Evolutionary conservation across 306 rosid species (phyloP).

Genomic region (Nissolia schottii): DNA sequence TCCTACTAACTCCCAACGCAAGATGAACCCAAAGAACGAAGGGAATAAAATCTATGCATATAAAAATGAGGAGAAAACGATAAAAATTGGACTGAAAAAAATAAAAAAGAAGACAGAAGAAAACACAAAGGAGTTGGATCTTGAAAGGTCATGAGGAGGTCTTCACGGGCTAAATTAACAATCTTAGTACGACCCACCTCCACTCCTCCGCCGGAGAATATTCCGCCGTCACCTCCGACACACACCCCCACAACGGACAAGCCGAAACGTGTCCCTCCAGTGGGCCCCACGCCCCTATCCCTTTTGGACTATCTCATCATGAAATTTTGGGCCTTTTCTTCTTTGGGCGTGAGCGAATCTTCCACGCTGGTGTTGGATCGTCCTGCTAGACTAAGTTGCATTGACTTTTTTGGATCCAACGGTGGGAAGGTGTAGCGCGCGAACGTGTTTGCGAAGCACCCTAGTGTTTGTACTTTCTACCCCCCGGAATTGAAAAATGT

Average conservation of each 20-base stretch:
- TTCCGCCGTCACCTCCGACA: conserved; percentile 30
- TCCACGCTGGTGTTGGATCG: conserved; percentile 43
- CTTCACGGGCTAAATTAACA: conserved; percentile 33
- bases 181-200: background rate
- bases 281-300: background rate
- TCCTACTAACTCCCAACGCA: background rate
- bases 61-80: conserved; percentile 11
- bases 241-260: conserved; percentile 29
- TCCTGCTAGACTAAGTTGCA: background rate
- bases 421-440: background rate
- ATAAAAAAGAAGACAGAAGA: background rate
- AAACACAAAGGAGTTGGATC: conserved; percentile 7
- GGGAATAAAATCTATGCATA: conserved; percentile 32
- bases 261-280: conserved; percentile 30
- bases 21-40: conserved; percentile 7
- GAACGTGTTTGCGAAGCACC: background rate
- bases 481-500: background rate
- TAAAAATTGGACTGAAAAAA: background rate
- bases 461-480: background rate
- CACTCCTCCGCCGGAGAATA: conserved; percentile 30
- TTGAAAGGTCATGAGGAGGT: conserved; percentile 20
- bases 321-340: background rate
- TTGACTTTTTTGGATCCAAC: background rate
- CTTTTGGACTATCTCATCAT: conserved; percentile 15
- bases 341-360: conserved; percentile 42